Conservation (phyloP, 192 early-diverging fungal species). For the Entomortierella beljakovae region DNA sequence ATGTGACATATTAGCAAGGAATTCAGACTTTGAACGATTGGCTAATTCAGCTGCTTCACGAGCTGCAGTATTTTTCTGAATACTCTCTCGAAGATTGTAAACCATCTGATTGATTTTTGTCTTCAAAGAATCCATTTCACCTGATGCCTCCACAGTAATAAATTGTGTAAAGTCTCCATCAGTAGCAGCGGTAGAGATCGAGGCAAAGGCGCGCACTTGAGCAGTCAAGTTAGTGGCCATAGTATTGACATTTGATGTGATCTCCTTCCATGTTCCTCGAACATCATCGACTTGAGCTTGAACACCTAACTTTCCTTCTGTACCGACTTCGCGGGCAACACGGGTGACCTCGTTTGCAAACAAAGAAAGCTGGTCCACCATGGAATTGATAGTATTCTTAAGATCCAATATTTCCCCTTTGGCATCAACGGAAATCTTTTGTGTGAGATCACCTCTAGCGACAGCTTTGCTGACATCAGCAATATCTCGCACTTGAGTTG, state of each 20-base stretch:
- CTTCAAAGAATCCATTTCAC: constrained; percentile 88
- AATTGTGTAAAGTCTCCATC: constrained; percentile 77
- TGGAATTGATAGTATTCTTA: constrained; percentile 77
- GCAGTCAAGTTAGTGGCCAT: constrained; percentile 81
- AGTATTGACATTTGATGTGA: constrained; percentile 81
- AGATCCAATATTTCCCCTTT: constrained; percentile 77
- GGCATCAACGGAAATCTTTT: constrained; percentile 68
- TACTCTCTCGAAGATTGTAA: constrained; percentile 76
- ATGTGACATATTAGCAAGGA: constrained; percentile 76
- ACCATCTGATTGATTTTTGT: constrained; percentile 91
- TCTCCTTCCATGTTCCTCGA: constrained; percentile 81
- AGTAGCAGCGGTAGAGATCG: constrained; percentile 79
- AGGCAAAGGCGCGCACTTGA: constrained; percentile 86
- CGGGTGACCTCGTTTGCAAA: constrained; percentile 77
- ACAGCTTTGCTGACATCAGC: constrained; percentile 69
- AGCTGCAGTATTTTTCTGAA: constrained; percentile 82
- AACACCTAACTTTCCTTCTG: constrained; percentile 83
- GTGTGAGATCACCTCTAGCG: constrained; percentile 66
- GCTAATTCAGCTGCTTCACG: constrained; percentile 86
- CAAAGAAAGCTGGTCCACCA: constrained; percentile 70
- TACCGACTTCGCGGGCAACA: constrained; percentile 80
- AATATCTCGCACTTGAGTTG: constrained; percentile 72
- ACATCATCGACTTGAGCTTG: constrained; percentile 81
- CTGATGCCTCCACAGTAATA: constrained; percentile 83
- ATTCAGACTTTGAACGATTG: constrained; percentile 82